Percentiles rank a stretch among this genome's conserved stretches.
These are phyloP conservation scores for Pythium pyrilobum DNA, from an alignment of 352 stramenopile species.

Conservation along the genomic window DNA sequence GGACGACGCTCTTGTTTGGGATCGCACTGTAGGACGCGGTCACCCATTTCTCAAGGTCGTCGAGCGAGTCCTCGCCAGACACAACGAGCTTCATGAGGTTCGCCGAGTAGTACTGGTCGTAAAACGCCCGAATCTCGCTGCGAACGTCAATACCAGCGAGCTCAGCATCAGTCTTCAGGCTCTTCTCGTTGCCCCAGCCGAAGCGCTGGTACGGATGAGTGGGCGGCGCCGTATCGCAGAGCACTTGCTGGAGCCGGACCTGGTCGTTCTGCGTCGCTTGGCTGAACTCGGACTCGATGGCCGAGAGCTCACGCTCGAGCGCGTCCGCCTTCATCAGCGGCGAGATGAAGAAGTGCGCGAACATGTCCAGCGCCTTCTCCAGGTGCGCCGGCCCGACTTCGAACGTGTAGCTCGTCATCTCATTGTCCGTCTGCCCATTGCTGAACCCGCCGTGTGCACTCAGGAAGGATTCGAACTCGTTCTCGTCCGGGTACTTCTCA, in stretches of 20 bases:
- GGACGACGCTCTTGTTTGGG: conserved; percentile 8
- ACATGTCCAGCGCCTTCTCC: conserved; percentile 55
- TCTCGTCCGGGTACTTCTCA: conserved; percentile 81
- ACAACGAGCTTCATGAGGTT: conserved; percentile 41
- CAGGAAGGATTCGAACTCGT: conserved; percentile 77
- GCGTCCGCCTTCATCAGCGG: conserved; percentile 49
- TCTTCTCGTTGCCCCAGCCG: conserved; percentile 46
- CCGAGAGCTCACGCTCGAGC: conserved; percentile 44
- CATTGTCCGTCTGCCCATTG: conserved; percentile 83
- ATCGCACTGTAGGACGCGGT: conserved; percentile 26
- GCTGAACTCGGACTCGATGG: conserved; percentile 61
- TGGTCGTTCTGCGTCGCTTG: conserved; percentile 26
- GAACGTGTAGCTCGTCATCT: conserved; percentile 84
- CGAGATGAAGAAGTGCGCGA: conserved; percentile 86
- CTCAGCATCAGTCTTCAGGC: conserved; percentile 17
- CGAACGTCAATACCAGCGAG: conserved; percentile 20
- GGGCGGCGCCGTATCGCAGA: conserved; percentile 20
- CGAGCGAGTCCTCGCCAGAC: conserved; percentile 24
- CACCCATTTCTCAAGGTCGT: conserved; percentile 30
- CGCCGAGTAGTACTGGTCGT: conserved; percentile 32
- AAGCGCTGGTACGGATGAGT: conserved; percentile 35
- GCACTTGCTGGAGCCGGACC: conserved; percentile 30
- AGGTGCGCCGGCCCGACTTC: conserved; percentile 40
- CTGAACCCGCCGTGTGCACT: conserved; percentile 54
- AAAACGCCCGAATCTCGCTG: conserved; percentile 25